Percentiles rank a stretch among this genome's conserved stretches.
Evolutionary conservation across 805 yeast species (phyloP).

Genomic region (Saccharomycopsis sp.): DNA sequence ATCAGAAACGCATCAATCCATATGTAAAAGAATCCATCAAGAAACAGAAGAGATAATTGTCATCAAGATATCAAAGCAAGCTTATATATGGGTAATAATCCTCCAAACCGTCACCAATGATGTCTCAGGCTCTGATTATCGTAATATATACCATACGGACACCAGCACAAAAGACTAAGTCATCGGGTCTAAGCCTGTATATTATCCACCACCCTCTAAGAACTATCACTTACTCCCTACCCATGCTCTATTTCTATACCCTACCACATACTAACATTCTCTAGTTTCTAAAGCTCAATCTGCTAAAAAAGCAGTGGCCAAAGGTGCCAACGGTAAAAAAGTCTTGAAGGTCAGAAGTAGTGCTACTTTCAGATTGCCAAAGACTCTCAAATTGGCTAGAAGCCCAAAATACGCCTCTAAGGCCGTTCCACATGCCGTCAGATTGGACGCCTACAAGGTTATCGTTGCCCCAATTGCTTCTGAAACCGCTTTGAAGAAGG

Average conservation of each 20-base stretch:
- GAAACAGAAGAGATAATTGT: too few relatives aligned
- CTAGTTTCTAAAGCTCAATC: constrained; percentile 69
- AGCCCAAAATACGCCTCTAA: constrained; percentile 92
- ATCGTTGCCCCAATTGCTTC: constrained; percentile 93
- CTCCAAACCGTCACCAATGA: too few relatives aligned
- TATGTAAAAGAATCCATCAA: too few relatives aligned
- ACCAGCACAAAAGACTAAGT: too few relatives aligned
- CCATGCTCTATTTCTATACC: not conserved
- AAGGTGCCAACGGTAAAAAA: constrained; percentile 92
- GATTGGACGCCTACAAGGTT: constrained; percentile 93
- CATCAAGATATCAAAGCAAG: too few relatives aligned
- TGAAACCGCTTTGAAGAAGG: constrained; percentile 99
- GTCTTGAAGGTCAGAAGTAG: constrained; percentile 88
- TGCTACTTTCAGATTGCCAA: constrained; percentile 95
- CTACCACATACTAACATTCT: not conserved
- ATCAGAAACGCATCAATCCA: too few relatives aligned
- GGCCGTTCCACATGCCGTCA: constrained; percentile 95
- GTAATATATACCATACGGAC: too few relatives aligned
- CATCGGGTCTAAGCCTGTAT: too few relatives aligned
- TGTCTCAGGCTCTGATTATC: too few relatives aligned
- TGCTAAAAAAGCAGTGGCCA: constrained; percentile 98
- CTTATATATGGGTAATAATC: too few relatives aligned
- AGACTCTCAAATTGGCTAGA: constrained; percentile 91
- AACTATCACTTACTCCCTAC: too few relatives aligned
- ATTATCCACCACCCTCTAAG: too few relatives aligned